Evolutionary conservation across 2,329 filamentous ascomycete genomes (phyloP).

Genomic region (Colletotrichum cereale): DNA sequence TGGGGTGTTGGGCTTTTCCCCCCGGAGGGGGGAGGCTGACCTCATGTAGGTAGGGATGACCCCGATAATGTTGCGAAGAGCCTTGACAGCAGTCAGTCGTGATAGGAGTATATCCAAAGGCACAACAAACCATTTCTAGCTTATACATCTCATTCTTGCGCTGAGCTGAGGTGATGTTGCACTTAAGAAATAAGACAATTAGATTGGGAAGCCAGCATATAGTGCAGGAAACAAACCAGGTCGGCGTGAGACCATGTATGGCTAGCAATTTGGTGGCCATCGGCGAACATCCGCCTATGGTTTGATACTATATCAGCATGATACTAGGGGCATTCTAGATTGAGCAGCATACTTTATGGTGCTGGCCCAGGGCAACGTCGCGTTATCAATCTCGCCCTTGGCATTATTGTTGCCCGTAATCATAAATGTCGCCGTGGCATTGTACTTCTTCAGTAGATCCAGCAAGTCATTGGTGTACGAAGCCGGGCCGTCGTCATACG

Average conservation of each 20-base stretch:
- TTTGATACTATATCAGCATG: background rate
- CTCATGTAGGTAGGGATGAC: slow-evolving; percentile 67
- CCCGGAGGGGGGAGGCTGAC: background rate
- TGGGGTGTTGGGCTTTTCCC: background rate
- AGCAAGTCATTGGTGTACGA: slow-evolving; percentile 57
- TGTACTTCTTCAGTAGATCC: slow-evolving; percentile 49
- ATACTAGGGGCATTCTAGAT: background rate
- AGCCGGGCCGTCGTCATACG: slow-evolving; percentile 62
- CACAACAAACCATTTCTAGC: slow-evolving; percentile 26
- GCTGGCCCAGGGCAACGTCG: slow-evolving; percentile 52
- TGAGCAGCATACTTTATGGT: slow-evolving; percentile 50
- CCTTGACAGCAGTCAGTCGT: slow-evolving; percentile 61
- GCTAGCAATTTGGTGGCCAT: slow-evolving; percentile 59
- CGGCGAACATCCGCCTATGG: slow-evolving; percentile 52
- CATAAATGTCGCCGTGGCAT: slow-evolving; percentile 57
- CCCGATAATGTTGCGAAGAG: slow-evolving; percentile 66
- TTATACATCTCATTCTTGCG: slow-evolving; percentile 52
- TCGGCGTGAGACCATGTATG: slow-evolving; percentile 59
- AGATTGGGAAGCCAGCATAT: slow-evolving; percentile 40
- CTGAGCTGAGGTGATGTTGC: slow-evolving; percentile 48
- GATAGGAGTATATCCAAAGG: background rate
- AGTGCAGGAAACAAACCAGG: slow-evolving; percentile 44
- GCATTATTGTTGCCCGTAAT: slow-evolving; percentile 56
- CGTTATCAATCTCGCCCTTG: slow-evolving; percentile 61
- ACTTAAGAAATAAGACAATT: slow-evolving; percentile 46